Evolutionary conservation across 2,329 filamentous ascomycete genomes (phyloP), one percentile per base, ranked within the genome.

Genomic region (Xylariaceae sp.): DNA sequence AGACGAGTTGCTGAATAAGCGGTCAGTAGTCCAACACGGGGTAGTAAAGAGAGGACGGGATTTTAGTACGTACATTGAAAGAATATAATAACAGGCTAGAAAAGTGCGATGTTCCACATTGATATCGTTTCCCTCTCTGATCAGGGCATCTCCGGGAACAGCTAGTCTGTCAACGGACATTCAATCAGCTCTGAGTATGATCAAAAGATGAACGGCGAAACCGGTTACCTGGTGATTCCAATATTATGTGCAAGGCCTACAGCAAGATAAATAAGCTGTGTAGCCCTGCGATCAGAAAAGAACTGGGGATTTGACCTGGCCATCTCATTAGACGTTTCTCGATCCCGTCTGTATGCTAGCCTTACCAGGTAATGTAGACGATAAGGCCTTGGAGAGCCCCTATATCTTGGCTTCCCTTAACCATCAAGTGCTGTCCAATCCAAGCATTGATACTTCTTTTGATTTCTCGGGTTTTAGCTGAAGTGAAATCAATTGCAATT

Each of bases 321-420:
- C 2, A 40, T 13, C 18, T 5, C 8, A 42, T 60, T 16, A 56
- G 40, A 26, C 16, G 24, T 6, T 5, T 6, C 3, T 10, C 13
- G 11, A 15, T 15, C 9, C 6, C 2, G 4, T 7, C n/a, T 11
- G 5, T 6, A 5, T 21, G 23, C 21, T 23, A 10, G 13, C 32
- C 66, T 43, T 67, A 80, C 78, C 78, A 81, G 18, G 75, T 71
- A 48, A 79, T 66, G 33, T 73, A 71, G 36, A 79, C 68, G 6
- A 81, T 55, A 7, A 80, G 63, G 0, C 77, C 78, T 60, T 80
- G 77, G 1, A 81, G 68, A 3, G 77, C 61, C 50, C 79, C 77
- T 7, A 81, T 51, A 13, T 67, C 70, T 26, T 67, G 67, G 32
- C 77, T 71, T 15, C 73, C 72, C 52, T 72, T 68, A 1, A 77